A percentile compares a stretch with the other conserved stretches of the same genome.
Evolutionary conservation across 768 basidiomycete genomes (phyloP).

Genomic region (Trametopsis cervina): DNA sequence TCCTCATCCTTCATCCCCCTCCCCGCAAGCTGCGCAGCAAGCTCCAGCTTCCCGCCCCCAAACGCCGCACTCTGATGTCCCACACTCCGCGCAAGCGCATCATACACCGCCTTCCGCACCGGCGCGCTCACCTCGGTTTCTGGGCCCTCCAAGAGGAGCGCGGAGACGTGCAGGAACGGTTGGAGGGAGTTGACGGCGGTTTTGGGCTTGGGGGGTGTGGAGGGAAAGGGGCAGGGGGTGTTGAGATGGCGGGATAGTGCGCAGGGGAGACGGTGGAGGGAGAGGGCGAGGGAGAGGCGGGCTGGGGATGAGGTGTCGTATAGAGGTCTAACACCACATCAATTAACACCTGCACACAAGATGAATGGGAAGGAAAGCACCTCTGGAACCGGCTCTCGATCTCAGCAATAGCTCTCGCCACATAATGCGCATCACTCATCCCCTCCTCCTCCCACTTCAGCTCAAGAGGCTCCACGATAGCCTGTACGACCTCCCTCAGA

Average conservation of each 20-base stretch:
- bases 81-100: slow-evolving; percentile 12
- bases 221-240: slow-evolving; percentile 6
- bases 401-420: slow-evolving; percentile 38
- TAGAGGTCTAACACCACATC: slow-evolving; percentile 28
- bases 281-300: slow-evolving; percentile 28
- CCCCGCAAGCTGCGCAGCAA: slow-evolving; percentile 33
- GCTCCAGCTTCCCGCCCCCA: slow-evolving; percentile 19
- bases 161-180: slow-evolving; percentile 30
- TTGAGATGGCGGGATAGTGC: slow-evolving; percentile 14
- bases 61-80: slow-evolving; percentile 17
- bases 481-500: slow-evolving; percentile 19
- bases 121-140: slow-evolving; percentile 37
- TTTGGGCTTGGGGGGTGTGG: slow-evolving; percentile 1
- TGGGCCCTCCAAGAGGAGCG: slow-evolving; percentile 40
- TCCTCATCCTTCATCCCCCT: slow-evolving; percentile 46
- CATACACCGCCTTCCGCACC: slow-evolving; percentile 30
- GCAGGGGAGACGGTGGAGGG: slow-evolving; percentile 16
- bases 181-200: slow-evolving; percentile 17
- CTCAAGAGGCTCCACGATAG: slow-evolving; percentile 37
- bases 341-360: not conserved
- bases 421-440: slow-evolving; percentile 35
- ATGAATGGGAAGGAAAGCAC: slow-evolving; percentile 4
- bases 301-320: slow-evolving; percentile 22
- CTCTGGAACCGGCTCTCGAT: slow-evolving; percentile 33
- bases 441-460: slow-evolving; percentile 46